Percentiles rank a stretch among this genome's conserved stretches.
Conservation (phyloP, 1,139 yeast genomes). For the Geotrichum klebahnii region DNA sequence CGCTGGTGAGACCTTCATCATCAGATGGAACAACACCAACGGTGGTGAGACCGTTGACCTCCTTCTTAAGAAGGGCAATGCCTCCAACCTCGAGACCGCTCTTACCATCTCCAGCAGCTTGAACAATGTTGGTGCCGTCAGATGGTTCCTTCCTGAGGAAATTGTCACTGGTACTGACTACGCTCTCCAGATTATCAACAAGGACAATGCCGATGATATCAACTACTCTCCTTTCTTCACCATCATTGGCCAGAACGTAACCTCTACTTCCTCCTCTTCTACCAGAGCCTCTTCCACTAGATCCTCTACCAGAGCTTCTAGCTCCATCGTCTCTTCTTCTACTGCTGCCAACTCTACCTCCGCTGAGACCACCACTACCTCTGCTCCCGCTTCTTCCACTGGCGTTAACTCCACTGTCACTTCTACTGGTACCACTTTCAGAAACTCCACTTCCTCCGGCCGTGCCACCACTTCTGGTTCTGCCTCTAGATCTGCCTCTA, state of each 20-base stretch:
- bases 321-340: not conserved
- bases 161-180: conserved; percentile 36
- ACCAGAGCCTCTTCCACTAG: conserved; percentile 3
- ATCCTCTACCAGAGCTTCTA: not conserved
- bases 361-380: conserved; percentile 18
- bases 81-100: conserved; percentile 36
- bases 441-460: conserved; percentile 4
- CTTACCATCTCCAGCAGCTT: conserved; percentile 37
- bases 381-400: conserved; percentile 13
- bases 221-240: conserved; percentile 41
- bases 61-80: conserved; percentile 35
- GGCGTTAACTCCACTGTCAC: conserved; percentile 1
- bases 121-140: conserved; percentile 40
- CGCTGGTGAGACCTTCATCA: conserved; percentile 37
- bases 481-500: conserved; percentile 16
- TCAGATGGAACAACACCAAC: conserved; percentile 38
- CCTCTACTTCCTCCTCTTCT: conserved; percentile 25
- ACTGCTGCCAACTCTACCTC: conserved; percentile 14
- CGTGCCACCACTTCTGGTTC: conserved; percentile 15
- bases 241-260: conserved; percentile 28
- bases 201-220: conserved; percentile 31
- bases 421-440: not conserved
- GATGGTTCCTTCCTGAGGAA: conserved; percentile 39
- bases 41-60: conserved; percentile 38
- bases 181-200: conserved; percentile 36